Evolutionary conservation across 2,329 filamentous ascomycete species (phyloP), one percentile per base, ranked within the genome.

Genomic region (Aspergillus sp.): DNA sequence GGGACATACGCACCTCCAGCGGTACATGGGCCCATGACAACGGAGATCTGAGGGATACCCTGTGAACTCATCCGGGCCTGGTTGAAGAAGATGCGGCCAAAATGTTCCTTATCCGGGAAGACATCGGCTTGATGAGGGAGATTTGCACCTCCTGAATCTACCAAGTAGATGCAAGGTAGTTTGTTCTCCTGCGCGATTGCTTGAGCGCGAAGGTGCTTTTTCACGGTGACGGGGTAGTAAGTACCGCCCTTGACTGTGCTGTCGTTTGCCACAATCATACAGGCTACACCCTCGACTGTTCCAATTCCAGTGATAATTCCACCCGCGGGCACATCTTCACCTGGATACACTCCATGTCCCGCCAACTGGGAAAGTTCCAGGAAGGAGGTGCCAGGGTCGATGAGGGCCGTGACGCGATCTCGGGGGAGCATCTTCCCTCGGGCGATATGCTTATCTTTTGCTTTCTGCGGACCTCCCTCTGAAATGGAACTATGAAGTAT

Each of bases 11-110:
- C 93, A 48, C 93, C 93, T 51, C 93, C 93, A 2, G 93, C 93
- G 1, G 95, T 99, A 77, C 95, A 99, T 44, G 93, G 90, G 0
- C 93, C 93, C 93, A 99, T 97, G 47, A 99, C 93, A 2, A 97
- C 91, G 9, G 91, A 88, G 66, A 99, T 90, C 71, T 98, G 93
- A 1, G 93, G 93, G 61, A 98, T 96, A 4, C 92, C 91, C 64
- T 88, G 79, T 2, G 89, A 84, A 65, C 90, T 95, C 92, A 98
- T 96, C 68, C 91, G 84, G 3, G 95, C 93, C 76, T 99, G 93
- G 78, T 99, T 97, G 82, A 90, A 99, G 81, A 99, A 99, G 72
- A 98, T 96, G 64, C 93, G 90, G 37, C 93, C 92, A 71, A 99
- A 98, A 75, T 98, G 93, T 55, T 97, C 91, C 64, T 88, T 84